Base-by-base conservation (phyloP, 1,139 yeast species). In the Pichia cactophila region DNA sequence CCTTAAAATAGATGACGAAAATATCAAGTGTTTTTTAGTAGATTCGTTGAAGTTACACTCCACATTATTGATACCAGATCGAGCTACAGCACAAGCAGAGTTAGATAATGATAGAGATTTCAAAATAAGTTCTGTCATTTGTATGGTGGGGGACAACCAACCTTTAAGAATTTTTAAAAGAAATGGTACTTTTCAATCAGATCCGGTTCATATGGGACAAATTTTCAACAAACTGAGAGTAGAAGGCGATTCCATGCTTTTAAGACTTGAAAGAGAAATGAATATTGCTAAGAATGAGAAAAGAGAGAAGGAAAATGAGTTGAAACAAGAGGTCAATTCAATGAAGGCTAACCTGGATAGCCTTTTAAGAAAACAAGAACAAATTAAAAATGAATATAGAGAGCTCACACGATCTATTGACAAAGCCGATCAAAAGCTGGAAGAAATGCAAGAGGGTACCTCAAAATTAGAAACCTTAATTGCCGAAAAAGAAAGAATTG, bases 41-140 rank as follows among this genome's bases (percentile, higher is more conserved):
- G 97, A 90, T 67, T 59, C 74, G 16, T 73, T 73, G 48, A 71
- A 69, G 31, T 74, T 86, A 46, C 96, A 90, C 58, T 72, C 74
- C 29, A 69, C 75, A 0, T 69, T 84, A 0, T 67, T 89, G 39
- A 71, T 80, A 26, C 70, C 73, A 3, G 70, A 78, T 44, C 70
- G 80, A 51, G 57, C 61, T 3, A 73, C 71, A n/a, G 92, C 87
- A 0, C 77, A 75, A 56, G 49, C 54, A 0, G 63, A 77, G 11
- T 62, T 80, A 56, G 64, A 69, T 16, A 50, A 55, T 26, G 62
- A 61, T 28, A 56, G 63, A 1, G 65, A 69, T 0, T 47, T 53
- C 35, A 77, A 77, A 52, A 83, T 84, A 5, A 58, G 60, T 3
- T 64, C 71, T 49, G 81, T 80, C 2, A 75, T 52, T 60, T 67